Base-by-base conservation (phyloP, 163 green algal genomes). In the Chloroidium sp. region DNA sequence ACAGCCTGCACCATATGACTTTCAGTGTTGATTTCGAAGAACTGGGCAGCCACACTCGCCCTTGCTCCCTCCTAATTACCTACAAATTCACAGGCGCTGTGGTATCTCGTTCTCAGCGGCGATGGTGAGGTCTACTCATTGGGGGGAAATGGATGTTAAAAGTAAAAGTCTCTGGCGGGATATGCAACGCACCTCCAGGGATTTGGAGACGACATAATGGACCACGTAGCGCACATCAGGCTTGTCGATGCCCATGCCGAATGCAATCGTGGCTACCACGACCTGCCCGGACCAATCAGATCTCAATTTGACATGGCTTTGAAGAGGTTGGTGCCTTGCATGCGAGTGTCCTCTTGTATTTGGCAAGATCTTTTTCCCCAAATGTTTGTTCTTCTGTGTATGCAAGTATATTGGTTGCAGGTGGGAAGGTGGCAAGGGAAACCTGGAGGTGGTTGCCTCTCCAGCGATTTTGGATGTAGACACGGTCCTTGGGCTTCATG, bases 181-280 rank as follows among this genome's bases (percentile, higher is more conserved):
- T 36, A 36, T 36, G 36, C 67, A 59, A 64, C 81, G 57, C 62
- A 83, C 84, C 84, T 94, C 90, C 60, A 95, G 72, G 61, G 77
- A 82, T 79, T 93, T 93, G 81, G 84, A 85, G 75, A 93, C 79
- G 0, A 80, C 88, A 69, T 90, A 89, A 80, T 93, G 90, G 61
- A 93, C 85, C 62, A 97, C 94, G 85, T 94, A 97, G 59, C 94
- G 91, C 74, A 98, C 90, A 69, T 87, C 77, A 57, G 84, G 88
- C 85, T 97, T 96, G 90, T 97, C 92, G 78, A 97, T 95, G 81
- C 94, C 94, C 92, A 75, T 69, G 69, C 69, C 94, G 85, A 98
- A 98, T 0, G 95, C 96, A 84, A 99, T 97, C 36, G 96, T 99
- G 12, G 95, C 95, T 3, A 96, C 94, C 69, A 98, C 92, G 2